Conservation (phyloP, 352 stramenopile genomes). For the Hyphochytrium catenoides region DNA sequence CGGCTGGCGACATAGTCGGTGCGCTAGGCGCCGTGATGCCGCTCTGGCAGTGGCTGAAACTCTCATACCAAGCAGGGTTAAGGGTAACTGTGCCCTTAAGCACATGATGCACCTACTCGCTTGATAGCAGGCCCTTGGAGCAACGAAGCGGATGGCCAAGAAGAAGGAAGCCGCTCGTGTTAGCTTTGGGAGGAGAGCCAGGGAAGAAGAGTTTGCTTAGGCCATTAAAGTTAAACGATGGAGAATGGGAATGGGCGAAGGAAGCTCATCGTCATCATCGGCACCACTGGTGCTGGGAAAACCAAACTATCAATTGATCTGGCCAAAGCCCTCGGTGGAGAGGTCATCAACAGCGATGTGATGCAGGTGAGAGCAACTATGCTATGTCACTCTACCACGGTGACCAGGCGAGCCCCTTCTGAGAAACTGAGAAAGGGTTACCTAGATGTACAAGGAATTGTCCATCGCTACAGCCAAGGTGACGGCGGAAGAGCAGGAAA, state of each 20-base stretch:
- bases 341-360: conserved; percentile 72
- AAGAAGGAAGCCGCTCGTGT: too few relatives aligned
- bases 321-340: conserved; percentile 55
- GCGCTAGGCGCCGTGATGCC: too few relatives aligned
- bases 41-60: too few relatives aligned
- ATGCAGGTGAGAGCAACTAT: conserved; percentile 32
- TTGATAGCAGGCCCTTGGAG: too few relatives aligned
- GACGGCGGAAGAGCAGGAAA: conserved; percentile 51
- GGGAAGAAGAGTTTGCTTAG: too few relatives aligned
- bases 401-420: neutral
- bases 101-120: too few relatives aligned
- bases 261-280: conserved; percentile 63
- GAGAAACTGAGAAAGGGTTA: conserved; percentile 1
- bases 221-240: conserved; percentile 5
- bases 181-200: too few relatives aligned
- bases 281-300: conserved; percentile 70
- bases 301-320: conserved; percentile 73
- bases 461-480: conserved; percentile 69
- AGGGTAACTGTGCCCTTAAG: too few relatives aligned
- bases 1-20: too few relatives aligned
- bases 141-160: neutral
- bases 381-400: neutral
- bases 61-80: too few relatives aligned
- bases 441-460: conserved; percentile 56
- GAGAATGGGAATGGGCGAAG: conserved; percentile 15